Base-by-base conservation (phyloP, 1,139 yeast species). In the Hyphopichia buzzinii region DNA sequence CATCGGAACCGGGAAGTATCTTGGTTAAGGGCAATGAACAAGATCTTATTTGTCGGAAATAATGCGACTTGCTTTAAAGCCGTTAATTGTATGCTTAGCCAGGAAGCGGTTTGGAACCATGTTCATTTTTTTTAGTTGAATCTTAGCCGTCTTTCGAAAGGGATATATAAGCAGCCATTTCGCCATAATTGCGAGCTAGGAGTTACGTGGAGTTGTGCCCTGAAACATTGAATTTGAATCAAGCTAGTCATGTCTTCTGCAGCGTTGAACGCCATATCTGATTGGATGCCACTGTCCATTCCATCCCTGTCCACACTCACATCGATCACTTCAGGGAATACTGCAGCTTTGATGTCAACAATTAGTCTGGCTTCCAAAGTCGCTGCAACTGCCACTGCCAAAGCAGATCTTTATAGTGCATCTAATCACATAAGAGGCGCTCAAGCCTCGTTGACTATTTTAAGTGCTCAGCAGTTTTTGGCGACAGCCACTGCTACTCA, bases 401-500 rank as follows among this genome's bases (percentile, higher is more conserved):
- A 33, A 11, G 41, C 37, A 3, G 41, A 39, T 16, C 38, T 55
- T 13, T 24, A 47, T 2, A 46, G 43, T 8, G 48, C 55, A 8
- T 60, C 68, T 1, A 43, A 54, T 39, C 47, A 46, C 7, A 45
- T 57, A 5, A 47, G 73, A 32, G 74, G 72, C 1, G 72, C 67
- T 2, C 47, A 61, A 43, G 73, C 72, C 0, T 64, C 73, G 4
- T 45, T 65, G 28, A 53, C 65, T 3, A 58, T 64, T 16, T 47
- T 67, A 24, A 46, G 57, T 4, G 70, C 70, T 3, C 57, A 67
- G 33, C 35, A 51, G n/a, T 60, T 60, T 3, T 39, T 64, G 29
- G 72, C 72, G 22, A 67, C 73, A 4, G 73, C 73, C 4, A 67
- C 74, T 1, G 63, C 45, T 17, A 23, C 43, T 4, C 35, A 43